These are phyloP conservation scores for Fusarium sp. DNA, from an alignment of 2,329 filamentous ascomycete species.

Conservation along the genomic window DNA sequence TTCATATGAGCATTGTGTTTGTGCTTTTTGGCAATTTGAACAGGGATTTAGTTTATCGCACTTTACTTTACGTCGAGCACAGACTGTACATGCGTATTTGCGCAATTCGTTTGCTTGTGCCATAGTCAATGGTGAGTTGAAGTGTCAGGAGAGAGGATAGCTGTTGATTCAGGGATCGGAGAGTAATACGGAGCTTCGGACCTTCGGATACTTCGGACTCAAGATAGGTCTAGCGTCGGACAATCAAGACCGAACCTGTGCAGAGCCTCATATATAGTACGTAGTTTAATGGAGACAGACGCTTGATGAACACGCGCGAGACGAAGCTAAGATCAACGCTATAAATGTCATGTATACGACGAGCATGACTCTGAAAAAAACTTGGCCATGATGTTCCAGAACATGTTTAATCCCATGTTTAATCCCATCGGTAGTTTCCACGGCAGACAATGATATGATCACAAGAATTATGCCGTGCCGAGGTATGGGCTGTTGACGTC, in stretches of 20 bases:
- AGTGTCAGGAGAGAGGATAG: too few relatives aligned
- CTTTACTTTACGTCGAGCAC: conserved; percentile 44
- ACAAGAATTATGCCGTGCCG: neutral
- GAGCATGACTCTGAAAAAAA: neutral
- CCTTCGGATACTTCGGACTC: conserved; percentile 1
- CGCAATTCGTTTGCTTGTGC: neutral
- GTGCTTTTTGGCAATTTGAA: conserved; percentile 58
- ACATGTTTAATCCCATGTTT: neutral
- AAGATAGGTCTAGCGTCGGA: conserved; percentile 2
- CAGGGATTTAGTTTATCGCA: conserved; percentile 58
- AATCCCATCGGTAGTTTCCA: too few relatives aligned
- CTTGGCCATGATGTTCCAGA: neutral
- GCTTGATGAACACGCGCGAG: neutral
- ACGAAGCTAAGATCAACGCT: neutral
- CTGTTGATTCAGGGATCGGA: neutral
- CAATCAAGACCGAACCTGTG: neutral
- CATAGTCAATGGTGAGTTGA: neutral
- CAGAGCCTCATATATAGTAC: too few relatives aligned
- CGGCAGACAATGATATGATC: neutral
- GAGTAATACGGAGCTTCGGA: too few relatives aligned
- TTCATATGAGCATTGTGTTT: conserved; percentile 45
- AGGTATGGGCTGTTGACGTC: neutral
- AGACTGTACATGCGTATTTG: conserved; percentile 41
- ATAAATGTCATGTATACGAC: neutral
- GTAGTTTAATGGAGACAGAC: neutral